Base-by-base conservation (phyloP, 2,329 filamentous ascomycete species). In the Cadophora sp. region DNA sequence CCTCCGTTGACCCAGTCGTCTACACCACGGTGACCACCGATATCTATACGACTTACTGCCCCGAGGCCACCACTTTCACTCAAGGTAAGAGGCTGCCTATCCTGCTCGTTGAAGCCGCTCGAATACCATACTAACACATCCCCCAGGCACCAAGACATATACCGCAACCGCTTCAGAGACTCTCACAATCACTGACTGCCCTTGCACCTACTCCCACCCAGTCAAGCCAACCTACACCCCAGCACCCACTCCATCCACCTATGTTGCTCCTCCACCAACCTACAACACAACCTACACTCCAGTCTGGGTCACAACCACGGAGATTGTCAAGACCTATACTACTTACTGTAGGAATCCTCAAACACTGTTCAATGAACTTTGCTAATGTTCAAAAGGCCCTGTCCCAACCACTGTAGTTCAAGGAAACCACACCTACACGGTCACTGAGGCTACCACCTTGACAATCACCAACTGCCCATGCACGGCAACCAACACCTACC, bases 181-280 rank as follows among this genome's bases (percentile, higher is more conserved):
- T 81, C 78, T 88, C 70, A 87, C 84, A 73, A 82, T 89, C 65
- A 82, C 80, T 45, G 79, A 85, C 76, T 86, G 84, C 78, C 83
- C 83, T 66, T 86, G 84, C 80, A 85, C 66, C 20, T 48, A 66
- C 67, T 62, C 64, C 27, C 45, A 65, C 30, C 33, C 70, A 33
- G 24, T 66, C 59, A 58, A 64, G 55, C 33, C 60, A 51, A 51
- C 60, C 33, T 62, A 39, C 59, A 43, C 22, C 39, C 64, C 63
- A 33, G 43, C 43, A 47, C 64, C 60, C n/a, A 51, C 33, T 16
- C 58, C 66, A 24, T 43, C 45, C 30, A 63, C 66, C 27, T 55
- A 63, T 14, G 36, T 50, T 61, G 50, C 45, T 41, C 59, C 62
- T 41, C 53, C 55, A 33, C 43, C 62, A 62, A 24, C 62, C 13